phyloP scores from a whole-genome alignment of 345 rosid species.

The Linum usitatissimum region DNA sequence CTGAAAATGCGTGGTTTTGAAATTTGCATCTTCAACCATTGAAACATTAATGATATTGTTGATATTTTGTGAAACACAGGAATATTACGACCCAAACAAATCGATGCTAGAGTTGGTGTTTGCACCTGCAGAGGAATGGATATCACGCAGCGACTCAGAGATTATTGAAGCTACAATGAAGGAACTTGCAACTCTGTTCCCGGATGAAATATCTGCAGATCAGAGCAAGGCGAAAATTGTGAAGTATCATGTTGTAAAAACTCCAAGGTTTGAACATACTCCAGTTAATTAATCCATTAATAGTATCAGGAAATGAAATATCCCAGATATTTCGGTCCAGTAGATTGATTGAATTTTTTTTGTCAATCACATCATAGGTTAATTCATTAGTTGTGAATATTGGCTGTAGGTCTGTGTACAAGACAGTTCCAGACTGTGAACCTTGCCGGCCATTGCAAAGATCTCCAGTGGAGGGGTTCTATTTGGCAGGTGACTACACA shows the following conservation, averaged over 20 bases:
- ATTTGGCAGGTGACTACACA: constrained; percentile 88
- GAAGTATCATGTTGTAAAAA: constrained; percentile 84
- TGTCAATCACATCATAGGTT: no score
- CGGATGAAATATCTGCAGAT: constrained; percentile 78
- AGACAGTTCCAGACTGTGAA: constrained; percentile 77
- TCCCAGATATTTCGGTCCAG: background rate
- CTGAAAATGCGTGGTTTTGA: background rate
- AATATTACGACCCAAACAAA: constrained; percentile 73
- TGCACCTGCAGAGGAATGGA: constrained; percentile 97
- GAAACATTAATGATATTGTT: background rate
- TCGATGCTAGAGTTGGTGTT: constrained; percentile 96
- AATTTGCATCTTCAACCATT: background rate
- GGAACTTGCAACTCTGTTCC: constrained; percentile 89
- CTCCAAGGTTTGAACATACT: constrained; percentile 59
- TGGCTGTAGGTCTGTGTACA: constrained; percentile 76
- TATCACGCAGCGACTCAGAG: constrained; percentile 60
- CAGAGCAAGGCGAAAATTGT: constrained; percentile 84
- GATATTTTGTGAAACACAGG: constrained; percentile 28
- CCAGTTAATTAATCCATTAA: no score
- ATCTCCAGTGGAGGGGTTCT: constrained; percentile 80
- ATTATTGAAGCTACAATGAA: constrained; percentile 88
- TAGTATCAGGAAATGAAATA: no score
- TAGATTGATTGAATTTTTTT: no score
- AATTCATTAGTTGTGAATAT: constrained; percentile 6
- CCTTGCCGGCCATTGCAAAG: constrained; percentile 88